These are phyloP conservation scores for Nakazawaea ernobii DNA, from an alignment of 805 yeast genomes.

Conservation along the genomic window DNA sequence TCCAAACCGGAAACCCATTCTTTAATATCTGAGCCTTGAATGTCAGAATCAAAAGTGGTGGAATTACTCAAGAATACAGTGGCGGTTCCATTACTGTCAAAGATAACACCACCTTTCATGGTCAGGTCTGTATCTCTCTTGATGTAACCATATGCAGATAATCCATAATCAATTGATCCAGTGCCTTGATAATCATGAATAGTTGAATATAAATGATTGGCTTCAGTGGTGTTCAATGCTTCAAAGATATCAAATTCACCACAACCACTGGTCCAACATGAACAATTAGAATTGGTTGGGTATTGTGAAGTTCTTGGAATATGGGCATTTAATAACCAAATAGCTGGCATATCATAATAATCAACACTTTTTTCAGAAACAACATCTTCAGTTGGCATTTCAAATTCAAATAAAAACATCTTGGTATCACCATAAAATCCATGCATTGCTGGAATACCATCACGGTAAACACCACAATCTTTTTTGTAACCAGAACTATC, in stretches of 20 bases:
- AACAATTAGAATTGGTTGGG: slow-evolving; percentile 53
- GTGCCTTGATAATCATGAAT: slow-evolving; percentile 76
- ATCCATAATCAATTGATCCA: slow-evolving; percentile 54
- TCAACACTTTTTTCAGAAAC: slow-evolving; percentile 22
- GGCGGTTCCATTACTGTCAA: slow-evolving; percentile 55
- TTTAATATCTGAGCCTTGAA: slow-evolving; percentile 38
- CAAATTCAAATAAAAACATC: slow-evolving; percentile 68
- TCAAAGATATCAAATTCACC: slow-evolving; percentile 79
- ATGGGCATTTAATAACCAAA: slow-evolving; percentile 68
- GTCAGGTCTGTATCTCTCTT: slow-evolving; percentile 42
- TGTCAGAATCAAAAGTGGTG: slow-evolving; percentile 41
- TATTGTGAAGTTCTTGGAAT: slow-evolving; percentile 75
- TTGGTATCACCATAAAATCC: slow-evolving; percentile 64
- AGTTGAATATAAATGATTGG: slow-evolving; percentile 54
- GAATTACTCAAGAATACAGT: slow-evolving; percentile 54
- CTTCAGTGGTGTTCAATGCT: slow-evolving; percentile 58
- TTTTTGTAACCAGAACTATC: slow-evolving; percentile 44
- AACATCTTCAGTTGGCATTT: slow-evolving; percentile 53
- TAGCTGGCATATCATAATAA: slow-evolving; percentile 63
- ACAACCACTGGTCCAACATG: slow-evolving; percentile 75
- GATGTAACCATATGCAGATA: slow-evolving; percentile 51
- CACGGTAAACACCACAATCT: slow-evolving; percentile 72
- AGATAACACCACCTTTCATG: slow-evolving; percentile 70
- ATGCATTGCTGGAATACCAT: slow-evolving; percentile 69
- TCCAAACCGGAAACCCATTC: slow-evolving; percentile 30